A percentile compares a stretch with the other conserved stretches of the same genome.
These are phyloP conservation scores for Adiantum capillusveneris DNA, from an alignment of 75 land plant species.

Conservation along the genomic window DNA sequence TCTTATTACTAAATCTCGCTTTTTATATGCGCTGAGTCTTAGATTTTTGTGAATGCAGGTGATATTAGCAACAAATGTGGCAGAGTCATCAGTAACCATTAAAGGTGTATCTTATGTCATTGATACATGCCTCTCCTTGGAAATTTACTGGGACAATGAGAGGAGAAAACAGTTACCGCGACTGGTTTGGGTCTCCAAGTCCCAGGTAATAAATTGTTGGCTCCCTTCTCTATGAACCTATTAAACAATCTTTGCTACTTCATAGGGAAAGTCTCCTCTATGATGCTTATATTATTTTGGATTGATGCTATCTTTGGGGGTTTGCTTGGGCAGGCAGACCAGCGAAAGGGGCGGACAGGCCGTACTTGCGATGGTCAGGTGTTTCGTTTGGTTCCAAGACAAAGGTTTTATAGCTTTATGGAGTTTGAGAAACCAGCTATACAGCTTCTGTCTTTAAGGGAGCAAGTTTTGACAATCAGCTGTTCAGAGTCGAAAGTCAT, in stretches of 20 bases:
- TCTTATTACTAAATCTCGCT: too few relatives aligned
- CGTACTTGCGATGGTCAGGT: slow-evolving; percentile 85
- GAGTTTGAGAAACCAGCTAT: slow-evolving; percentile 64
- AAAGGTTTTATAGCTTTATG: slow-evolving; percentile 34
- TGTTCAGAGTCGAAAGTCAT: slow-evolving; percentile 69
- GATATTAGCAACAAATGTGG: slow-evolving; percentile 85
- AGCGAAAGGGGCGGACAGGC: slow-evolving; percentile 85
- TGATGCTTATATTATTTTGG: background rate
- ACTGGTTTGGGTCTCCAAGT: slow-evolving; percentile 81
- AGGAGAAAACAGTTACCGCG: slow-evolving; percentile 39
- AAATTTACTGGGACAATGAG: slow-evolving; percentile 64
- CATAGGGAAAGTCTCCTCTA: slow-evolving; percentile 1
- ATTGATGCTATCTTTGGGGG: background rate
- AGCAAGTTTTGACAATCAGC: slow-evolving; percentile 66
- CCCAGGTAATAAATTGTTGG: slow-evolving; percentile 45
- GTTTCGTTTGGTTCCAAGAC: slow-evolving; percentile 54
- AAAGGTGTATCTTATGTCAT: slow-evolving; percentile 67
- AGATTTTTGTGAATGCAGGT: slow-evolving; percentile 39
- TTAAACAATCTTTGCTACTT: too few relatives aligned
- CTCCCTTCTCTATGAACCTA: too few relatives aligned
- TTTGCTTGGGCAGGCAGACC: slow-evolving; percentile 56
- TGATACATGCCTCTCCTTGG: slow-evolving; percentile 81
- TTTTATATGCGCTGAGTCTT: too few relatives aligned
- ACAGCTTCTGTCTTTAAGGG: slow-evolving; percentile 60
- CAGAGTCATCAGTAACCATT: slow-evolving; percentile 92